Evolutionary conservation across 2,329 filamentous ascomycete genomes (phyloP), one percentile per base, ranked within the genome.

Genomic region (Ophiostoma quercus): DNA sequence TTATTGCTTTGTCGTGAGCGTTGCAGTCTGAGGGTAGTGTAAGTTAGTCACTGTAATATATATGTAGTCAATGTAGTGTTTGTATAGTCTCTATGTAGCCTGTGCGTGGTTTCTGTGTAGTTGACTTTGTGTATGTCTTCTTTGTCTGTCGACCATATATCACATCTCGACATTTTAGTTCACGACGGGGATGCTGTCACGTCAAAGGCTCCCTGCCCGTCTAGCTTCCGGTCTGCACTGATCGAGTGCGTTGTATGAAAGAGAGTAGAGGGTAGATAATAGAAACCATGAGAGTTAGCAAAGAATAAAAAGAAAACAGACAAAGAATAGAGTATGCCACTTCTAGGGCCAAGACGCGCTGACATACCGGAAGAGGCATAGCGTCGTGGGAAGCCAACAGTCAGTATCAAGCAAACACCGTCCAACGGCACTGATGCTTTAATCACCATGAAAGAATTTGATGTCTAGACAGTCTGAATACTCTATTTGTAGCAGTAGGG

Each of bases 321-420:
- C 29, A 19, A 37, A 37, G 60, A n/a, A 19, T 37, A 63, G 16
- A 29, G 12, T 43, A 37, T 66, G n/a, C 63, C 63, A 3, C 19
- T 66, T 66, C 39, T 32, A 37, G 63, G 11, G 14, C 37, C 37
- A 66, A 66, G 16, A 29, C 12, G 65, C 65, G 65, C 65, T 16
- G n/a, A 16, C 19, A 43, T 43, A 16, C 65, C 65, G 65, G 65
- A 66, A 66, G 34, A 12, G 34, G 65, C 37, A n/a, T 66, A 66
- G 65, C 14, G 25, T 11, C 11, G 29, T 29, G 22, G 9, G 39
- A 65, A 25, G 11, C 57, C 57, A 62, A 62, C 57, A 65, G 3
- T 2, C n/a, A 25, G 19, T 7, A 22, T n/a, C 43, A 19, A 51
- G 47, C 9, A 41, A 41, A 41, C 16, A 39, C 5, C 14, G 32